Conservation (phyloP, 441 rosid species). For the Pelargonium citronellum region DNA sequence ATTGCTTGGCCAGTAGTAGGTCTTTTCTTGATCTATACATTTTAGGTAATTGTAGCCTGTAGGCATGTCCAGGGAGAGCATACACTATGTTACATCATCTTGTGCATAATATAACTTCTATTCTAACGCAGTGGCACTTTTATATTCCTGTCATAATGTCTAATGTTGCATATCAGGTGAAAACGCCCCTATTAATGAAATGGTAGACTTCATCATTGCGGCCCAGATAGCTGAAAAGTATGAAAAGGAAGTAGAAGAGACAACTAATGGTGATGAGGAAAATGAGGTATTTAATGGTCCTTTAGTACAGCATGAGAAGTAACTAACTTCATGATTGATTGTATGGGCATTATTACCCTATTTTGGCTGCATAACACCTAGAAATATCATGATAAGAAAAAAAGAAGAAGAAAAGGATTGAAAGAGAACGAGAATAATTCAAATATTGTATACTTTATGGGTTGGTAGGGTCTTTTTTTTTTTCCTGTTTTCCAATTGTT, state of each 20-base stretch:
- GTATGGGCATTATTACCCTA: too few species aligned
- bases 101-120: not conserved
- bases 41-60: not conserved
- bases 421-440: too few species aligned
- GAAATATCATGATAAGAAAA: too few species aligned
- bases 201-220: slow-evolving; percentile 83
- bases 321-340: too few species aligned
- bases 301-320: too few species aligned
- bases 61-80: too few species aligned
- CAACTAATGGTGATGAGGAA: slow-evolving; percentile 30
- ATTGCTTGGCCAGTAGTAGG: not conserved
- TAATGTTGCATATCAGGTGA: slow-evolving; percentile 38
- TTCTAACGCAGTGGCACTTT: not conserved
- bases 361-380: too few species aligned
- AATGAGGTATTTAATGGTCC: slow-evolving; percentile 29
- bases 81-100: not conserved
- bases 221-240: slow-evolving; percentile 62
- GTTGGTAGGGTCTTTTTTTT: too few species aligned
- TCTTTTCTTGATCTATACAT: slow-evolving; percentile 1
- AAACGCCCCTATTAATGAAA: slow-evolving; percentile 50
- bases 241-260: slow-evolving; percentile 38
- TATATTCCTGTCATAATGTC: not conserved
- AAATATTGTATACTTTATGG: too few species aligned
- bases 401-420: too few species aligned
- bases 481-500: too few species aligned